Evolutionary conservation across 495 filamentous ascomycete species (phyloP).

Genomic region (Tuber melanosporum): DNA sequence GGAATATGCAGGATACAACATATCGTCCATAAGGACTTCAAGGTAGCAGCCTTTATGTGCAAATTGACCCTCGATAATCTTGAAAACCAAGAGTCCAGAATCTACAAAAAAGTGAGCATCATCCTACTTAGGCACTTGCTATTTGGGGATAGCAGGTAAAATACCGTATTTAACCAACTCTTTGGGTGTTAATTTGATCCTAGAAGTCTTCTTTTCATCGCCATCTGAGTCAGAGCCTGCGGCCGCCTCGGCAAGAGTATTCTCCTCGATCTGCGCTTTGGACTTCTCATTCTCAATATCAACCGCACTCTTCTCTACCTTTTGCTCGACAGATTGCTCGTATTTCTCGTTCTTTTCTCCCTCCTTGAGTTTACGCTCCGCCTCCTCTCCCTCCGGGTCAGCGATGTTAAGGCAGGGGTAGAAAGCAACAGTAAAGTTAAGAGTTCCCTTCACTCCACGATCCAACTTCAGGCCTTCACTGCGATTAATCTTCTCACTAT

Average conservation of each 20-base stretch:
- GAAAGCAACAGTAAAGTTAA: constrained; percentile 82
- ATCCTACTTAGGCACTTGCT: not conserved
- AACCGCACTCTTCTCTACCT: constrained; percentile 39
- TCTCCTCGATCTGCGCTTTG: constrained; percentile 27
- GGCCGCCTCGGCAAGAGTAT: constrained; percentile 26
- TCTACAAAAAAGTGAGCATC: constrained; percentile 48
- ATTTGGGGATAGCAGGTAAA: constrained; percentile 6
- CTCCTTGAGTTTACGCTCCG: constrained; percentile 47
- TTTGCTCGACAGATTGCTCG: constrained; percentile 43
- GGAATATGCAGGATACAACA: constrained; percentile 80
- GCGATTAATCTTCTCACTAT: constrained; percentile 63
- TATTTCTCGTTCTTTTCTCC: constrained; percentile 38
- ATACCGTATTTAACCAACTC: constrained; percentile 72
- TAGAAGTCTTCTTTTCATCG: constrained; percentile 56
- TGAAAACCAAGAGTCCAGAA: constrained; percentile 90
- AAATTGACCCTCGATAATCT: constrained; percentile 79
- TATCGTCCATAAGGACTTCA: constrained; percentile 90
- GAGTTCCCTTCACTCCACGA: constrained; percentile 67
- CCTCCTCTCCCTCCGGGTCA: constrained; percentile 87
- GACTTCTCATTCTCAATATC: constrained; percentile 44
- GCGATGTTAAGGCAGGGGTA: constrained; percentile 80
- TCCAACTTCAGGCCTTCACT: constrained; percentile 59
- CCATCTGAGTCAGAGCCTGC: constrained; percentile 24
- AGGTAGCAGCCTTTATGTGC: constrained; percentile 68
- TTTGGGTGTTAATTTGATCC: constrained; percentile 67